Base-by-base conservation (phyloP, 129 eudicot genomes). In the Lactuca saligna region DNA sequence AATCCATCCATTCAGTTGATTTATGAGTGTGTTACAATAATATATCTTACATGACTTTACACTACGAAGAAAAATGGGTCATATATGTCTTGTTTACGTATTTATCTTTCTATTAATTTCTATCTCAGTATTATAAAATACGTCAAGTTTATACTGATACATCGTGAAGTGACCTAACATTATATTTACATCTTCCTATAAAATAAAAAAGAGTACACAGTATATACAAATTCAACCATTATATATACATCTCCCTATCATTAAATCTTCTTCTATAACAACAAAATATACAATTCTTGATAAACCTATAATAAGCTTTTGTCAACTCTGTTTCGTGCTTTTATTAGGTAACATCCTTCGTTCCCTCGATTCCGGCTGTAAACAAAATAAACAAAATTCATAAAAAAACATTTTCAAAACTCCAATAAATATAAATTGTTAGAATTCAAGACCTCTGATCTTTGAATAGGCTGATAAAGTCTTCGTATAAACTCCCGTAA, bases 401-500 rank as follows among this genome's bases (percentile, higher is more conserved):
- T 54, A 5, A 10, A 51, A 0, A 5, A 35, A 44, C 29, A 0
- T 25, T 25, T 25, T 25, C 29, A 39, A 39, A 39, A 46, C 3
- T 1, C 9, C 10, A 42, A 42, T 42, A 42, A 42, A 42, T 1
- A 42, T 42, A 42, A 42, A 42, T 3, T 39, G 8, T 39, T 39
- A 5, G 63, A 46, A 55, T 54, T 57, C 39, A 63, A 39, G 58
- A 38, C 17, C 63, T 60, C 75, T n/a, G 80, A 33, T 78, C 84
- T 82, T 70, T 72, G 64, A 4, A 76, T 64, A 60, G 79, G 73
- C 37, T 72, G 72, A 71, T 76, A 68, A 49, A 86, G 77, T 69
- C 82, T 88, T 49, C 71, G 65, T 66, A 83, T 65, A 49, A 91
- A 78, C 66, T 82, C 91, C 74, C 54, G 68, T 66, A 80, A 29